Evolutionary conservation across 176 grass and related monocot species (phyloP).

Genomic region (Hsuehochloa calcarea): DNA sequence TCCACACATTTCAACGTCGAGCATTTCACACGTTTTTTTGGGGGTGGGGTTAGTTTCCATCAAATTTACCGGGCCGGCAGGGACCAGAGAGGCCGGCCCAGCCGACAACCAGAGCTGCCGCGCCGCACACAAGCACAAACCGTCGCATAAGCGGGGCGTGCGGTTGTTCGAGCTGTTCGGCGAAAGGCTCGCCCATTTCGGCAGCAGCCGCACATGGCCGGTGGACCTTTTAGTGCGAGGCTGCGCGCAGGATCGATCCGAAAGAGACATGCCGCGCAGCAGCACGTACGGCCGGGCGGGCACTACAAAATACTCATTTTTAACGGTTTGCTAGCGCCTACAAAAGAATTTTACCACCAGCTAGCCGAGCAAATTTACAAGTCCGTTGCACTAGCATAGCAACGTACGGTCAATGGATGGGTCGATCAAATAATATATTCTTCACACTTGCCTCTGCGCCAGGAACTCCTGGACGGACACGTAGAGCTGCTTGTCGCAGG

Average conservation of each 20-base stretch:
- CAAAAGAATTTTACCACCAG: conserved; percentile 11
- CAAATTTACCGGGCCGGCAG: not conserved
- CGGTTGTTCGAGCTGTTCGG: not conserved
- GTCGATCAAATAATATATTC: not conserved
- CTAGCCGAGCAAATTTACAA: not conserved
- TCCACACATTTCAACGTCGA: not conserved
- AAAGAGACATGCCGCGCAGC: not conserved
- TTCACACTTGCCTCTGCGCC: conserved; percentile 18
- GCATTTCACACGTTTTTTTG: too few relatives aligned
- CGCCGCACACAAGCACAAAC: not conserved
- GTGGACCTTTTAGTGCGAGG: not conserved
- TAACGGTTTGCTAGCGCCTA: not conserved
- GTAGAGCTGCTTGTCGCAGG: conserved; percentile 59
- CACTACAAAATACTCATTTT: not conserved
- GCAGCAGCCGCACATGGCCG: conserved; percentile 45
- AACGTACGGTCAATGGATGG: not conserved
- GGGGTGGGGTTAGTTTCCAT: not conserved
- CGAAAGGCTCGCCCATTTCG: not conserved
- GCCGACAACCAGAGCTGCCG: not conserved
- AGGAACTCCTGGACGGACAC: conserved; percentile 59
- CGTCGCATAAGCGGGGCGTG: not conserved
- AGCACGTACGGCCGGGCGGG: not conserved
- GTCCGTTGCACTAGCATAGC: not conserved
- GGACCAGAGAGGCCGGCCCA: conserved; percentile 2
- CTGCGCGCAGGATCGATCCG: not conserved